Conservation (phyloP, 192 early-diverging fungal genomes). For the Thamnidium elegans region DNA sequence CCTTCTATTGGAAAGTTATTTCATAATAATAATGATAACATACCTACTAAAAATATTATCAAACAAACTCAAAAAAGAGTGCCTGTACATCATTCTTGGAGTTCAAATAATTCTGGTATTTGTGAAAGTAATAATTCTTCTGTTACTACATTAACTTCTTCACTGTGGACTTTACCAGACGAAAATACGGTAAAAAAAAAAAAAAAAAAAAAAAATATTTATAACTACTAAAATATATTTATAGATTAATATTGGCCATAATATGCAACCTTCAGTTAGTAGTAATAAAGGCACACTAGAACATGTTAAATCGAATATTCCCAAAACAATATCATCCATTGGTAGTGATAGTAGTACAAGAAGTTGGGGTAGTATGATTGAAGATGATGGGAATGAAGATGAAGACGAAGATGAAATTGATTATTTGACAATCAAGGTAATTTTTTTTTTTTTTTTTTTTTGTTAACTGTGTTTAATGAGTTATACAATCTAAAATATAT, state of each 20-base stretch:
- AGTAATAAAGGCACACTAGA: no score
- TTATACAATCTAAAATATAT: not conserved
- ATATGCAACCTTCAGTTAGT: no score
- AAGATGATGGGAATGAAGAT: not conserved
- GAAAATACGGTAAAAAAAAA: no score
- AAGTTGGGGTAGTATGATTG: slow-evolving; percentile 2
- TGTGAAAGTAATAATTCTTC: no score
- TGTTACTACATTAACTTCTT: no score
- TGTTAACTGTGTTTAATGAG: no score
- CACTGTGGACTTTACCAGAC: no score
- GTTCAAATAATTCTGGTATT: not conserved
- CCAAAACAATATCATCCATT: slow-evolving; percentile 5
- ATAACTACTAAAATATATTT: no score
- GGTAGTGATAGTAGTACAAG: not conserved
- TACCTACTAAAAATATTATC: not conserved
- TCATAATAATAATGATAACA: not conserved
- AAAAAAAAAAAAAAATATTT: no score
- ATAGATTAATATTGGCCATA: no score
- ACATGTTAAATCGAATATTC: no score
- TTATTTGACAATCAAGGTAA: not conserved
- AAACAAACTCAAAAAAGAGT: not conserved
- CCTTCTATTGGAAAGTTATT: slow-evolving; percentile 24
- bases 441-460: not conserved
- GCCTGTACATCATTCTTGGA: not conserved
- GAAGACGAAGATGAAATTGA: not conserved